Conservation (phyloP, 1,284 basidiomycete species). For the Cerioporus squamosus region DNA sequence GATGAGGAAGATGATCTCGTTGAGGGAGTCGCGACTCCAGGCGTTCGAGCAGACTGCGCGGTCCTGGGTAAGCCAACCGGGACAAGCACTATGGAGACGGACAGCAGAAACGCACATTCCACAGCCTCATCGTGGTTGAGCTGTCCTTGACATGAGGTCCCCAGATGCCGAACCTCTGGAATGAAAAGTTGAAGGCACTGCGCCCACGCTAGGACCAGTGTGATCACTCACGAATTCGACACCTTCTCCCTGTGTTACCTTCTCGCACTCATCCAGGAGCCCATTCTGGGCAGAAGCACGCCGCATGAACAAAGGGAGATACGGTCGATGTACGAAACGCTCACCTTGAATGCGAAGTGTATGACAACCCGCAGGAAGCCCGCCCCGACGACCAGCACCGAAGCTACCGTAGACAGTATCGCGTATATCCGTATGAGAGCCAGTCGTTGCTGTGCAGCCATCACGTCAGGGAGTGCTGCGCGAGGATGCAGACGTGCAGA, state of each 20-base stretch:
- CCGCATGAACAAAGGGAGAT: not conserved
- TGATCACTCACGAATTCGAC: constrained; percentile 19
- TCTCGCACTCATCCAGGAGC: constrained; percentile 25
- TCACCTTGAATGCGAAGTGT: constrained; percentile 72
- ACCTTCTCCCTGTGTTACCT: constrained; percentile 21
- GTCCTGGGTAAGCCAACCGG: not conserved
- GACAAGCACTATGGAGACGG: too few relatives aligned
- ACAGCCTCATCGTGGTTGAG: constrained; percentile 44
- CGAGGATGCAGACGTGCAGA: constrained; percentile 12
- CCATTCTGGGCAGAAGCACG: constrained; percentile 6
- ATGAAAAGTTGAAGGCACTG: not conserved
- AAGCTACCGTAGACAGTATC: constrained; percentile 52
- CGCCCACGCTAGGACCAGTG: too few relatives aligned
- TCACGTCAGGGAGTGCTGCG: not conserved
- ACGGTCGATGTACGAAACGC: constrained; percentile 4
- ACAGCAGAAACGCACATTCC: constrained; percentile 45
- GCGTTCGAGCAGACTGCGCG: constrained; percentile 55
- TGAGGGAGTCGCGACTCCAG: constrained; percentile 64
- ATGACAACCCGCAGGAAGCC: constrained; percentile 61
- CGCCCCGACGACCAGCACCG: constrained; percentile 55
- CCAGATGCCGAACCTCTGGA: constrained; percentile 30
- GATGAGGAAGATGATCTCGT: constrained; percentile 63
- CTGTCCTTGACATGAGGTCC: constrained; percentile 30
- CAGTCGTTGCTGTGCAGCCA: constrained; percentile 56
- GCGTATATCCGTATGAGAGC: constrained; percentile 60